phyloP scores from a whole-genome alignment of 2,329 filamentous ascomycete genomes.

The Talaromyces amestolkiae region DNA sequence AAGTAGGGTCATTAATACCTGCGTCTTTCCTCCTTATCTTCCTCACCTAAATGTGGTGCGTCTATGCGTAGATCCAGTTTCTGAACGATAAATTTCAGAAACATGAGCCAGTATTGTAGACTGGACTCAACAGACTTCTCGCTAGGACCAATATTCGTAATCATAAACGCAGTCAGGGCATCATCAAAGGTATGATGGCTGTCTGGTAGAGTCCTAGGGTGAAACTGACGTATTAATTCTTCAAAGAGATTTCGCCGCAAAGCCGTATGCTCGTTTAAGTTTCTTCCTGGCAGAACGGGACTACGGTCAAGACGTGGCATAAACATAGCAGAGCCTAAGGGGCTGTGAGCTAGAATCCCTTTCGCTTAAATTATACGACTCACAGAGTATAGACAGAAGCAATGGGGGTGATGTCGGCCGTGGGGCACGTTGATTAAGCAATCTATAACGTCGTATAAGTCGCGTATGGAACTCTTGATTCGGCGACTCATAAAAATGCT shows the following conservation, averaged over 20 bases:
- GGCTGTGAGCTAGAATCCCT: not conserved
- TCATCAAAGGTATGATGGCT: constrained; percentile 1
- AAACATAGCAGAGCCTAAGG: constrained; percentile 6
- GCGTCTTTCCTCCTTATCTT: constrained; percentile 5
- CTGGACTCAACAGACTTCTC: constrained; percentile 7
- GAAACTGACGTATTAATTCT: not conserved
- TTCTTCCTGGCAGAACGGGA: not conserved
- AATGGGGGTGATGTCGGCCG: not conserved
- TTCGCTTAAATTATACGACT: not conserved
- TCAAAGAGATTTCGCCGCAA: not conserved
- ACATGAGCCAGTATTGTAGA: constrained; percentile 8
- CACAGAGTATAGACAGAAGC: constrained; percentile 1
- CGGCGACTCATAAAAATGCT: constrained; percentile 6
- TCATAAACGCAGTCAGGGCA: constrained; percentile 5
- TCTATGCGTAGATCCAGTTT: constrained; percentile 1
- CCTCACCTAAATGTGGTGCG: not conserved
- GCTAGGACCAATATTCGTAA: constrained; percentile 3
- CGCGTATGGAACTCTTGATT: constrained; percentile 4
- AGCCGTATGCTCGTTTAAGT: not conserved
- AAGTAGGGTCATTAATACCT: not conserved
- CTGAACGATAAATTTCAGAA: constrained; percentile 6
- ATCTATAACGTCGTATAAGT: not conserved
- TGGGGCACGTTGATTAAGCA: not conserved
- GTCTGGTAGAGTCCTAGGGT: constrained; percentile 4
- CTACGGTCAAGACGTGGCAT: not conserved